These are phyloP conservation scores for Prunus dulcis DNA, from an alignment of 306 rosid genomes.

Conservation along the genomic window DNA sequence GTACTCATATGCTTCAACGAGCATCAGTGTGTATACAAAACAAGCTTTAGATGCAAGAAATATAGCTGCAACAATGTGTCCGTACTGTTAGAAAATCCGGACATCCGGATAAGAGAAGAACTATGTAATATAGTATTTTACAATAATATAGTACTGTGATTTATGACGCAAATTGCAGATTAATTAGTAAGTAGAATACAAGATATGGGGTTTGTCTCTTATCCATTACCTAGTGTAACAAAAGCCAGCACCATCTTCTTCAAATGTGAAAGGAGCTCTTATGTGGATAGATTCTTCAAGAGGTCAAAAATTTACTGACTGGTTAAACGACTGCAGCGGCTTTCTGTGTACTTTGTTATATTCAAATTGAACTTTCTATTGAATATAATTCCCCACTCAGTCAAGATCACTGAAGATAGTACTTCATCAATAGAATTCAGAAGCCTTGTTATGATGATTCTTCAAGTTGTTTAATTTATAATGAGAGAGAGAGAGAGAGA, in stretches of 20 bases:
- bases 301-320: constrained; percentile 44
- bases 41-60: no score
- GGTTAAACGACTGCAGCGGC: constrained; percentile 36
- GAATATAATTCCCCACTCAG: background rate
- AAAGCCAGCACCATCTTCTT: background rate
- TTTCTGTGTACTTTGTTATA: constrained; percentile 23
- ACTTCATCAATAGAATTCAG: background rate
- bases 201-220: constrained; percentile 12
- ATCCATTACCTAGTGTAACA: background rate
- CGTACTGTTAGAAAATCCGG: no score
- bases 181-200: constrained; percentile 22
- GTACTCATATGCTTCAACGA: no score
- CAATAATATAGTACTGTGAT: background rate
- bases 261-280: constrained; percentile 44
- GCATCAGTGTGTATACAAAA: no score
- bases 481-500: no score
- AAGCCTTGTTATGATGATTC: no score
- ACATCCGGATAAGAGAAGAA: no score
- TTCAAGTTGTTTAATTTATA: no score
- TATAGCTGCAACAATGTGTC: no score
- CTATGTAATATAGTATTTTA: no score
- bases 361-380: constrained; percentile 12
- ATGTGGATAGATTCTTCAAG: constrained; percentile 45
- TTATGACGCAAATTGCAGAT: constrained; percentile 6
- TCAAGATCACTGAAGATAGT: no score